Base-by-base conservation (phyloP, 257 asterid species). In the Ehretia macrophylla region DNA sequence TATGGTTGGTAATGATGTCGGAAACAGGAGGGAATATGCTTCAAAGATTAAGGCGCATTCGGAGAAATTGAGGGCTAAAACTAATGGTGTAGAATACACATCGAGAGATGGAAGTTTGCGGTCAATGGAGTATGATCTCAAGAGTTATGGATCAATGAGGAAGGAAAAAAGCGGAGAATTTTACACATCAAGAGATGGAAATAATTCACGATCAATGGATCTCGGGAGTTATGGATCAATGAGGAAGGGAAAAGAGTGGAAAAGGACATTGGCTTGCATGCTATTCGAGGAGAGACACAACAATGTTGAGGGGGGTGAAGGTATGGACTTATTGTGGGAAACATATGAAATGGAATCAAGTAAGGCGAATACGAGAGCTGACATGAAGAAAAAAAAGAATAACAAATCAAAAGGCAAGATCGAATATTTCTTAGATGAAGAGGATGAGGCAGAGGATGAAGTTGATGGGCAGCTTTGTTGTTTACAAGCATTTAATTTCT, bases 261-360 rank as follows among this genome's bases (percentile, higher is more conserved):
- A 75, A 55, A 72, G 96, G 75, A 91, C 98, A 9, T 42, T 88
- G 13, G 97, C 95, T 1, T 81, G 97, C 72, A 88, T 84, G 68
- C 75, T 91, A 9, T 91, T 82, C 51, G 97, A 88, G 58, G 99
- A 84, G 27, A 55, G 91, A 57, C 80, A 81, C 66, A 68, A 77
- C 39, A 78, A 44, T 0, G 71, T 18, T 2, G 79, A 58, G 10
- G 85, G 82, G 8, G 81, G 83, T 5, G 95, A 91, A 62, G 96
- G 89, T 45, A 91, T 91, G 98, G 95, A 91, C 58, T 79, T 84
- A 10, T 40, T 91, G 55, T 91, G 98, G 98, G 98, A 88, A 75
- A 70, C 86, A 1, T 79, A 87, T 42, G 98, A 90, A 51, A 6
- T 27, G 38, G 88, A 79, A 32, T 57, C 84, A 4, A 50, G 0